Evolutionary conservation across 345 rosid species (phyloP).

Genomic region (Cardamine occulta): DNA sequence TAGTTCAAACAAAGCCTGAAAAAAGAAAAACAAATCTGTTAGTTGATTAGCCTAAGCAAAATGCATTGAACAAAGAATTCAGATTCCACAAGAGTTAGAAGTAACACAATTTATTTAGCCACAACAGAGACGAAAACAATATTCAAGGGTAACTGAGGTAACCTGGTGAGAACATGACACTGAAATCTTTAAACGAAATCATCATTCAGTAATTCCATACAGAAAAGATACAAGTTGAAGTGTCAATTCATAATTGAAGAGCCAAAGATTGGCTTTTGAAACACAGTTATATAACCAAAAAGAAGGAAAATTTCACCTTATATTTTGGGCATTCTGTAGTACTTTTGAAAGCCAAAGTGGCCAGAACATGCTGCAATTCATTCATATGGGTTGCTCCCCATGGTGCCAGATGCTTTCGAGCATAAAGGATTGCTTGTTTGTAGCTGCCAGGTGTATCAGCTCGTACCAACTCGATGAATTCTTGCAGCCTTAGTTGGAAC

Average conservation of each 20-base stretch:
- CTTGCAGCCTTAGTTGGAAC: conserved; percentile 95
- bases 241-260: conserved; percentile 11
- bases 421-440: conserved; percentile 76
- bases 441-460: conserved; percentile 70
- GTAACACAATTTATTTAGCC: conserved; percentile 10
- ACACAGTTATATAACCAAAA: conserved; percentile 6
- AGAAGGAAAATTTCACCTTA: conserved; percentile 60
- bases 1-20: conserved; percentile 81
- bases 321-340: conserved; percentile 73
- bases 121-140: not conserved
- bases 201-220: conserved; percentile 8
- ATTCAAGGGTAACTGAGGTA: conserved; percentile 15
- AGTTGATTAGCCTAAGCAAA: conserved; percentile 23
- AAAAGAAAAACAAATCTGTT: conserved; percentile 2
- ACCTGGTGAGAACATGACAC: conserved; percentile 2
- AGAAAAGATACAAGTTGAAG: conserved; percentile 20
- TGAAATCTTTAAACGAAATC: conserved; percentile 6
- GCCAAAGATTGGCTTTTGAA: conserved; percentile 16
- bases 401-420: conserved; percentile 80
- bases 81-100: conserved; percentile 6
- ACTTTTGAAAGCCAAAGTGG: conserved; percentile 88
- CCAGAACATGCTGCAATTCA: conserved; percentile 78
- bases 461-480: conserved; percentile 88
- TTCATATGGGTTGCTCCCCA: conserved; percentile 91
- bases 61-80: not conserved